A percentile compares a stretch with the other conserved stretches of the same genome.
Conservation (phyloP, 2,329 filamentous ascomycete genomes). For the Apiospora sp. region DNA sequence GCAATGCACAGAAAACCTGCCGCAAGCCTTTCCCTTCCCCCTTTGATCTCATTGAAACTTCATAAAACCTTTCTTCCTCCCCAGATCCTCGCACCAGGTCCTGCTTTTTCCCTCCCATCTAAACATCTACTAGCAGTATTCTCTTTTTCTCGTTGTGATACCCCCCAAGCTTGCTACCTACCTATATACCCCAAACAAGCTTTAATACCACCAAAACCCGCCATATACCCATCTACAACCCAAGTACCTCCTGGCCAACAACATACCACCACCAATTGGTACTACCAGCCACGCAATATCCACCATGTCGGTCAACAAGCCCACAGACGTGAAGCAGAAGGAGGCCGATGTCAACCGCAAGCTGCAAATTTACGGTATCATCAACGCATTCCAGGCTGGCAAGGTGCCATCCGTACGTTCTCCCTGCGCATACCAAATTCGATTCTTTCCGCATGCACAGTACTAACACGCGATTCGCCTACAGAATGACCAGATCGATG, state of each 20-base stretch:
- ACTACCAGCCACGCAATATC: neutral
- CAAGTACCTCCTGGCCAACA: neutral
- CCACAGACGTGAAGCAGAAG: constrained; percentile 77
- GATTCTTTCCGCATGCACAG: neutral
- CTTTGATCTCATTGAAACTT: constrained; percentile 15
- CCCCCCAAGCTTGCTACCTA: constrained; percentile 7
- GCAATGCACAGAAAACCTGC: constrained; percentile 11
- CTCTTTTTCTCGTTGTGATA: constrained; percentile 26
- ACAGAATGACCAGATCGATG: constrained; percentile 88
- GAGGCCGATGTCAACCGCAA: constrained; percentile 91
- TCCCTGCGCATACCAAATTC: neutral
- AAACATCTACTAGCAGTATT: constrained; percentile 17
- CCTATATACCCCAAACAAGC: constrained; percentile 11
- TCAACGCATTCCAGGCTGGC: constrained; percentile 82
- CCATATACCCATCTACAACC: neutral
- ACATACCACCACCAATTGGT: neutral
- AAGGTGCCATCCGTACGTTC: constrained; percentile 85
- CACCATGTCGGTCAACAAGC: constrained; percentile 69
- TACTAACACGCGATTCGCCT: constrained; percentile 48
- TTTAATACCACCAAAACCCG: neutral
- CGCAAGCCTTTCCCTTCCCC: constrained; percentile 17
- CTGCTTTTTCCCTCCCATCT: constrained; percentile 1
- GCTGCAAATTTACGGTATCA: constrained; percentile 93
- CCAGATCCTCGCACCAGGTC: neutral
- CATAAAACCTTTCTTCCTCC: constrained; percentile 22